A percentile compares a stretch with the other conserved stretches of the same genome.
These are phyloP conservation scores for Monilinia laxa DNA, from an alignment of 2,329 filamentous ascomycete genomes.

Conservation along the genomic window DNA sequence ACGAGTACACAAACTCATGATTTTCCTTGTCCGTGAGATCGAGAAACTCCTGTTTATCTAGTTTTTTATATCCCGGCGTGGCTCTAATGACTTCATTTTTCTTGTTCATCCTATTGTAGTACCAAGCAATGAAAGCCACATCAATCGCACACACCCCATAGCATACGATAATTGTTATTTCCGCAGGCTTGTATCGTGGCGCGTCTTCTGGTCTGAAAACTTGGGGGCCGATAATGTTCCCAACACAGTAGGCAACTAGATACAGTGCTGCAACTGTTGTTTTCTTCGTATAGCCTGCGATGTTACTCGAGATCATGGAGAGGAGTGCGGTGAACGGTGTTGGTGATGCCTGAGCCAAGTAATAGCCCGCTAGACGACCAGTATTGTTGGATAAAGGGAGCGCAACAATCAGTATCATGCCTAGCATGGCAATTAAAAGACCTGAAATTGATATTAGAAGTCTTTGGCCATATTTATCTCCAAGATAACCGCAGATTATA, in stretches of 20 bases:
- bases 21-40: conserved; percentile 41
- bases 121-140: conserved; percentile 34
- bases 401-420: conserved; percentile 41
- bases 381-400: conserved; percentile 42
- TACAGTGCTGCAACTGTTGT: conserved; percentile 49
- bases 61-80: conserved; percentile 33
- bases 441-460: conserved; percentile 41
- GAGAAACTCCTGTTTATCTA: conserved; percentile 39
- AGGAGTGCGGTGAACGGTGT: conserved; percentile 44
- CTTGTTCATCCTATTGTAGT: conserved; percentile 35
- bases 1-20: conserved; percentile 38
- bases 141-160: conserved; percentile 31
- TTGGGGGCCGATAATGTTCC: conserved; percentile 52
- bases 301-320: conserved; percentile 45
- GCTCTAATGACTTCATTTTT: conserved; percentile 33
- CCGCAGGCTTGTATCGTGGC: conserved; percentile 43
- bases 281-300: conserved; percentile 51
- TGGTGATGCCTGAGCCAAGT: conserved; percentile 57
- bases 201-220: conserved; percentile 46
- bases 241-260: conserved; percentile 51
- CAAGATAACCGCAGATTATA: conserved; percentile 35
- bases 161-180: conserved; percentile 50
- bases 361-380: conserved; percentile 44
- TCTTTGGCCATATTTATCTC: conserved; percentile 35
- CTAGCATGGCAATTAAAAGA: conserved; percentile 40